phyloP scores from a whole-genome alignment of 2,329 filamentous ascomycete genomes.

The Pestalotiopsis sp. region DNA sequence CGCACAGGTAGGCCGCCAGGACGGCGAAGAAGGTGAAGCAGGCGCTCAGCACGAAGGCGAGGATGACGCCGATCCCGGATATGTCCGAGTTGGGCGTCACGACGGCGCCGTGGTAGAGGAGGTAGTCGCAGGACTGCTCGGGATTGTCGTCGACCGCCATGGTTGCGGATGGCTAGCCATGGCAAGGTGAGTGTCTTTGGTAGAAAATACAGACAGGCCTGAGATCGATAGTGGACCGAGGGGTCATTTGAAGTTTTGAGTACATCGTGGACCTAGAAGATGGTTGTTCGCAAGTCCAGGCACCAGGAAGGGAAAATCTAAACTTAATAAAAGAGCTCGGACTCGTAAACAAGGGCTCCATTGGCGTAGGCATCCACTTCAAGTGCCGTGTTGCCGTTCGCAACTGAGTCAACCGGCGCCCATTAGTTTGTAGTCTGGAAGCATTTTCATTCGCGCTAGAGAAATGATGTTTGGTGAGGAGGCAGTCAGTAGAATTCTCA shows the following conservation, averaged over 20 bases:
- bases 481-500: neutral
- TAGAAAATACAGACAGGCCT: too few species aligned
- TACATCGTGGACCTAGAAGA: neutral
- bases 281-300: neutral
- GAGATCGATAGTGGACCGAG: neutral
- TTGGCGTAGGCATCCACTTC: too few species aligned
- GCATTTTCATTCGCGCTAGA: neutral
- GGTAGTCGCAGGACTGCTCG: neutral
- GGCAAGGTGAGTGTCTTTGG: neutral
- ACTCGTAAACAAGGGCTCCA: too few species aligned
- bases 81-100: slow-evolving; percentile 4
- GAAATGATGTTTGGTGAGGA: neutral
- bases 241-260: neutral
- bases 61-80: slow-evolving; percentile 6
- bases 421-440: neutral
- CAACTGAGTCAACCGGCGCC: neutral
- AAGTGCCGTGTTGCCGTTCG: neutral
- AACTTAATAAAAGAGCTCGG: neutral
- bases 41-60: slow-evolving; percentile 9
- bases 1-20: neutral
- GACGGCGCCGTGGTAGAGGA: slow-evolving; percentile 3
- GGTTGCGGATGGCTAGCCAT: neutral
- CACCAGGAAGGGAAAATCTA: neutral
- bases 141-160: neutral
- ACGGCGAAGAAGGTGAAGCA: slow-evolving; percentile 5